Evolutionary conservation across 345 rosid genomes (phyloP).

Genomic region (Streptanthus diversifolius): DNA sequence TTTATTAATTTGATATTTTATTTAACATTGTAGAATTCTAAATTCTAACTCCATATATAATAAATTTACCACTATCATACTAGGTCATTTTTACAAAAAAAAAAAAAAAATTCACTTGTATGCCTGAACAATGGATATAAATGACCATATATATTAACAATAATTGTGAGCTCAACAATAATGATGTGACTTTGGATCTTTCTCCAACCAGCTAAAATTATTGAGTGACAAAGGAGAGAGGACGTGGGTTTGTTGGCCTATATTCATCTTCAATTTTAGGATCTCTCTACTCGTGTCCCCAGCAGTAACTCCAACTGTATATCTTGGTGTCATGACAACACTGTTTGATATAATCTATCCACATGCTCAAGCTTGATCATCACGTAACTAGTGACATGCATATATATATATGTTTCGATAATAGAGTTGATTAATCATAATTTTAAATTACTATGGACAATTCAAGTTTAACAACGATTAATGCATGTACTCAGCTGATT

Average conservation of each 20-base stretch:
- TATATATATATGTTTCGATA: neutral
- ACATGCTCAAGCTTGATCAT: neutral
- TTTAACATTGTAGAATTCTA: no score
- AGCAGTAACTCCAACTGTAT: neutral
- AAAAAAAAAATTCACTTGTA: neutral
- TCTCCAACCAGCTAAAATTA: slow-evolving; percentile 14
- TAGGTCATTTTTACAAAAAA: no score
- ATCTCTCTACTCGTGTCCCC: neutral
- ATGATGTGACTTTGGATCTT: slow-evolving; percentile 21
- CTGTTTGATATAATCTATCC: neutral
- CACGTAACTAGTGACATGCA: no score
- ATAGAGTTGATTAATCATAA: neutral
- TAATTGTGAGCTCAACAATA: slow-evolving; percentile 17
- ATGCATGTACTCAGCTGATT: neutral
- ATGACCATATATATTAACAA: neutral
- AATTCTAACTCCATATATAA: no score
- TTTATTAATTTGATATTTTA: no score
- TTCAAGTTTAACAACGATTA: neutral
- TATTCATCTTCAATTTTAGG: neutral
- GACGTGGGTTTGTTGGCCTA: slow-evolving; percentile 30
- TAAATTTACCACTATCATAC: no score
- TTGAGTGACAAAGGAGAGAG: slow-evolving; percentile 9
- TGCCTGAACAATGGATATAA: neutral
- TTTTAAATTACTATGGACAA: no score
- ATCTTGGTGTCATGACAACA: slow-evolving; percentile 4